Percentiles rank a stretch among this genome's conserved stretches.
Conservation (phyloP, 2,329 filamentous ascomycete genomes). For the Rutstroemia sp. region DNA sequence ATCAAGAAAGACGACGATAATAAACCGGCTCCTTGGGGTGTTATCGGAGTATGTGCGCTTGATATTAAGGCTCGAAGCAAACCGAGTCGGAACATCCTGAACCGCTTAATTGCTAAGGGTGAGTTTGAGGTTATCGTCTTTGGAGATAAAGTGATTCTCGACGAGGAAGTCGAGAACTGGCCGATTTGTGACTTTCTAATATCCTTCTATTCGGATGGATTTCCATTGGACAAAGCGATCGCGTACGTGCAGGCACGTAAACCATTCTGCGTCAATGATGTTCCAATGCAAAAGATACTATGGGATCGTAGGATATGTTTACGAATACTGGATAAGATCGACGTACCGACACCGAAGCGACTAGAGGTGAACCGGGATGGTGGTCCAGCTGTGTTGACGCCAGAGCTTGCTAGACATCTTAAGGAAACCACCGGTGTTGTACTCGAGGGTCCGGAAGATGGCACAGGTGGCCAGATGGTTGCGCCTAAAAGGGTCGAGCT, state of each 20-base stretch:
- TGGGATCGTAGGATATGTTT: conserved; percentile 94
- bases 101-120: conserved; percentile 78
- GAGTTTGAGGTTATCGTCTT: conserved; percentile 98
- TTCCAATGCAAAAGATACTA: conserved; percentile 93
- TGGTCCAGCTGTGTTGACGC: conserved; percentile 69
- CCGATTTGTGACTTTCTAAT: conserved; percentile 89
- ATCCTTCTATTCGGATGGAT: conserved; percentile 97
- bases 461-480: conserved; percentile 46
- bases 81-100: conserved; percentile 92
- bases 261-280: conserved; percentile 94
- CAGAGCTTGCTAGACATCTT: conserved; percentile 74
- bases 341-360: conserved; percentile 80
- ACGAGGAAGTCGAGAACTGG: conserved; percentile 96
- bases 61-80: conserved; percentile 96
- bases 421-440: conserved; percentile 72
- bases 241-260: conserved; percentile 89
- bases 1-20: conserved; percentile 50
- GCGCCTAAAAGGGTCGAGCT: conserved; percentile 66
- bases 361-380: conserved; percentile 91
- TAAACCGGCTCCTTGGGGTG: conserved; percentile 53
- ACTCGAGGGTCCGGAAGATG: conserved; percentile 63
- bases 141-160: conserved; percentile 96
- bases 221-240: conserved; percentile 93
- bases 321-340: conserved; percentile 78
- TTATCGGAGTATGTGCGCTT: conserved; percentile 89